These are phyloP conservation scores for Saccharomyces hybrid DNA, from an alignment of 1,139 yeast genomes.

Conservation along the genomic window DNA sequence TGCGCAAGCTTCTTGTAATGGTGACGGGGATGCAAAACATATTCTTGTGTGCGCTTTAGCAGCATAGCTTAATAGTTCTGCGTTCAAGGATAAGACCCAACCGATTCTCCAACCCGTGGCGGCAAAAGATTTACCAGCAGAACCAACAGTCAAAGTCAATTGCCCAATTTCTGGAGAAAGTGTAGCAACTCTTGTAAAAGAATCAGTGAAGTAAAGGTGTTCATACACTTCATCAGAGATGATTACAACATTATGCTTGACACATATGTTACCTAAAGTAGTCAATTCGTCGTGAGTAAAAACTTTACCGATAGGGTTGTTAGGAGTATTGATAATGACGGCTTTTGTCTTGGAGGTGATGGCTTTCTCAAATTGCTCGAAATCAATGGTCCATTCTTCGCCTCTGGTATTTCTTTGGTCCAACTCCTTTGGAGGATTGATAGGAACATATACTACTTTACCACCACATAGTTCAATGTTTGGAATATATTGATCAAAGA, in stretches of 20 bases:
- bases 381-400: conserved; percentile 80
- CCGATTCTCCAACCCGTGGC: conserved; percentile 99
- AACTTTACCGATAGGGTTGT: conserved; percentile 91
- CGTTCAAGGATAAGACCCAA: conserved; percentile 75
- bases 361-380: conserved; percentile 62
- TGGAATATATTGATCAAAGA: conserved; percentile 91
- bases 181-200: conserved; percentile 78
- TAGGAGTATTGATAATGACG: conserved; percentile 86
- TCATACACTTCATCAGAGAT: conserved; percentile 94
- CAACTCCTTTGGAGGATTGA: conserved; percentile 76
- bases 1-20: conserved; percentile 90
- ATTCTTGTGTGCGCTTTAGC: conserved; percentile 90
- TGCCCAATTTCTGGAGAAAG: conserved; percentile 69
- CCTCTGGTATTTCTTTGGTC: conserved; percentile 60
- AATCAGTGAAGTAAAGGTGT: conserved; percentile 60
- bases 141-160: conserved; percentile 83
- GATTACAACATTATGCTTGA: conserved; percentile 70
- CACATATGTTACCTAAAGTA: conserved; percentile 71
- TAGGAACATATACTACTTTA: conserved; percentile 72
- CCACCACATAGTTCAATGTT: conserved; percentile 93
- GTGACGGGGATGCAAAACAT: conserved; percentile 82
- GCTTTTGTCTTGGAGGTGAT: conserved; percentile 72
- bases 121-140: conserved; percentile 95
- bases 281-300: conserved; percentile 66
- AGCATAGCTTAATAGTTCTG: conserved; percentile 72